A percentile compares a stretch with the other conserved stretches of the same genome.
Evolutionary conservation across 148 eudicot genomes (phyloP).

Genomic region (Camellia japonica): DNA sequence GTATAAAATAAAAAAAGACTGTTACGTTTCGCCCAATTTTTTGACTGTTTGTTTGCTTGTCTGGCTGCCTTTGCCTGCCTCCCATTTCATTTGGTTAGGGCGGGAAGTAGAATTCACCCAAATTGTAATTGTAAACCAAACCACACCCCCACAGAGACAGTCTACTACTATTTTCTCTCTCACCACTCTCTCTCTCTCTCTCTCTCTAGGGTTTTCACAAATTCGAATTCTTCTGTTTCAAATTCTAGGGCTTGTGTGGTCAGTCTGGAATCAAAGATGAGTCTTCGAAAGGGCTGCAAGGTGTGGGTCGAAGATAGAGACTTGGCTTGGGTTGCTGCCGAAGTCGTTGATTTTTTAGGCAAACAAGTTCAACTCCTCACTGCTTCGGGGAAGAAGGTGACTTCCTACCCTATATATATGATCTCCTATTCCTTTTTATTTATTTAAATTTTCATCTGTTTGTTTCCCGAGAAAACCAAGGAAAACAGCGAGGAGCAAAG

Average conservation of each 20-base stretch:
- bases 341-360: slow-evolving; percentile 56
- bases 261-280: slow-evolving; percentile 27
- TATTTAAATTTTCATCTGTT: not conserved
- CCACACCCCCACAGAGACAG: not conserved
- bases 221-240: slow-evolving; percentile 3
- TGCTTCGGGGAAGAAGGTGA: slow-evolving; percentile 56
- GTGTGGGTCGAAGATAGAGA: slow-evolving; percentile 87
- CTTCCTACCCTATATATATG: too few relatives aligned
- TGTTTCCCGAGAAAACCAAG: not conserved
- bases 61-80: not conserved
- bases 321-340: slow-evolving; percentile 70
- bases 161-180: not conserved
- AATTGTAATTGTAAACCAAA: not conserved
- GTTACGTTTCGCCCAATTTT: not conserved
- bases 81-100: slow-evolving; percentile 15
- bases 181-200: not conserved
- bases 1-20: too few relatives aligned
- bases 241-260: slow-evolving; percentile 3
- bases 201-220: slow-evolving; percentile 20
- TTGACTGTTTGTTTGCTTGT: not conserved
- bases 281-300: slow-evolving; percentile 67
- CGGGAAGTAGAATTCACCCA: slow-evolving; percentile 23
- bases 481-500: not conserved
- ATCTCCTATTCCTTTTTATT: not conserved
- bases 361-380: slow-evolving; percentile 68